Evolutionary conservation across 148 eudicot species (phyloP).

Genomic region (Rhododendron williamsianum): DNA sequence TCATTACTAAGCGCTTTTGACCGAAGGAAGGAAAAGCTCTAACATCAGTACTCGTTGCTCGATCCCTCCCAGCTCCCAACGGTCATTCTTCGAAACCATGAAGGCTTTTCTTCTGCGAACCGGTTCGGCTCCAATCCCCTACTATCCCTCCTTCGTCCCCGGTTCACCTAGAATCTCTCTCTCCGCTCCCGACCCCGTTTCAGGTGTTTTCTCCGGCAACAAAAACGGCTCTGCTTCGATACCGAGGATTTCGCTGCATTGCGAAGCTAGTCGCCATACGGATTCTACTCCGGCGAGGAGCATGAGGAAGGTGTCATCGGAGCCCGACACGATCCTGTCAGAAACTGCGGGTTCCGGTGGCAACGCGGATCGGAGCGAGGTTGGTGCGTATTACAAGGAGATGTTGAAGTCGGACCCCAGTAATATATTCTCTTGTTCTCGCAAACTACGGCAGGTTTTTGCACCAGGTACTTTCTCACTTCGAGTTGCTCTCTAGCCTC

Average conservation of each 20-base stretch:
- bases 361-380: not conserved
- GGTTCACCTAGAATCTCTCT: slow-evolving; percentile 13
- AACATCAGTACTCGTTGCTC: too few species aligned
- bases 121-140: slow-evolving; percentile 38
- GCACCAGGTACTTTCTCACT: too few species aligned
- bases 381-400: slow-evolving; percentile 47
- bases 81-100: too few species aligned
- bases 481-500: too few species aligned
- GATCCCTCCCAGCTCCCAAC: too few species aligned
- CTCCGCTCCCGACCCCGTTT: not conserved
- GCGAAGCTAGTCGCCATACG: not conserved
- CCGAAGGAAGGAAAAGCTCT: too few species aligned
- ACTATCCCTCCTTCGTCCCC: not conserved
- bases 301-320: slow-evolving; percentile 34
- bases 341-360: not conserved
- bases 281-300: slow-evolving; percentile 1
- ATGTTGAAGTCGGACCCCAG: slow-evolving; percentile 57
- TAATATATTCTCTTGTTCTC: slow-evolving; percentile 48
- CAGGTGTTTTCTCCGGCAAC: not conserved
- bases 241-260: slow-evolving; percentile 6
- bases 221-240: not conserved
- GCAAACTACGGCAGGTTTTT: slow-evolving; percentile 12
- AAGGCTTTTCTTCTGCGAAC: slow-evolving; percentile 41
- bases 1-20: too few species aligned
- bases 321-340: not conserved